A percentile compares a stretch with the other conserved stretches of the same genome.
Conservation (phyloP, 2,329 filamentous ascomycete species). For the Calonectria honghensis region DNA sequence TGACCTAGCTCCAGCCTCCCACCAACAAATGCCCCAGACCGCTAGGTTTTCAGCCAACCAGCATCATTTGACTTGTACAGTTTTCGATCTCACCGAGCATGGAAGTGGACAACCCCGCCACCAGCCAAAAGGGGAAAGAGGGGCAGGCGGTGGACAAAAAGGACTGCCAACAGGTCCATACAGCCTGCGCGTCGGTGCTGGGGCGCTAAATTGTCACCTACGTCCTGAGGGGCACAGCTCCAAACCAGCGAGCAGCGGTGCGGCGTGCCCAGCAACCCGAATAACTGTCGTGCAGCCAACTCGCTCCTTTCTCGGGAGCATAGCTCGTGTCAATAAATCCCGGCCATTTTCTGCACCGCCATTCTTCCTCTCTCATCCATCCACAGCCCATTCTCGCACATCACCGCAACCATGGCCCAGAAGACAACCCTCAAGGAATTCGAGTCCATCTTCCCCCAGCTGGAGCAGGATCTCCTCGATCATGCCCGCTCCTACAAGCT, state of each 20-base stretch:
- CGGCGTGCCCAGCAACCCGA: slow-evolving; percentile 40
- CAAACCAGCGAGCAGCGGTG: slow-evolving; percentile 26
- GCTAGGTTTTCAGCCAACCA: slow-evolving; percentile 26
- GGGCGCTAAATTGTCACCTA: background rate
- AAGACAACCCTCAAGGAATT: slow-evolving; percentile 89
- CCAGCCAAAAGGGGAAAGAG: slow-evolving; percentile 50
- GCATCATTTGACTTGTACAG: slow-evolving; percentile 42
- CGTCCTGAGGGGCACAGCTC: slow-evolving; percentile 12
- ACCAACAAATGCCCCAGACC: slow-evolving; percentile 5
- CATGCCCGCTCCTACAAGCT: slow-evolving; percentile 89
- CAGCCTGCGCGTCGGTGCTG: no score
- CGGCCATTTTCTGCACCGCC: slow-evolving; percentile 8
- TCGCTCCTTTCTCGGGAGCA: slow-evolving; percentile 34
- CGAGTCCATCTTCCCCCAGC: slow-evolving; percentile 90
- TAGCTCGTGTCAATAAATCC: slow-evolving; percentile 26
- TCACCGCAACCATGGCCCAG: slow-evolving; percentile 73
- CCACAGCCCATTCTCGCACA: background rate
- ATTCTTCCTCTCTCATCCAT: background rate
- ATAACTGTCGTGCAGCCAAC: slow-evolving; percentile 51
- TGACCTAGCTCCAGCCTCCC: slow-evolving; percentile 14
- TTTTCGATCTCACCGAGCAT: slow-evolving; percentile 53
- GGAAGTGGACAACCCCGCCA: slow-evolving; percentile 40
- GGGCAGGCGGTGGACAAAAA: slow-evolving; percentile 44
- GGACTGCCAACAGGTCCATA: background rate
- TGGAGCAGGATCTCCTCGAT: slow-evolving; percentile 87